These are phyloP conservation scores for Trametes punicea DNA, from an alignment of 768 basidiomycete genomes.

Conservation along the genomic window DNA sequence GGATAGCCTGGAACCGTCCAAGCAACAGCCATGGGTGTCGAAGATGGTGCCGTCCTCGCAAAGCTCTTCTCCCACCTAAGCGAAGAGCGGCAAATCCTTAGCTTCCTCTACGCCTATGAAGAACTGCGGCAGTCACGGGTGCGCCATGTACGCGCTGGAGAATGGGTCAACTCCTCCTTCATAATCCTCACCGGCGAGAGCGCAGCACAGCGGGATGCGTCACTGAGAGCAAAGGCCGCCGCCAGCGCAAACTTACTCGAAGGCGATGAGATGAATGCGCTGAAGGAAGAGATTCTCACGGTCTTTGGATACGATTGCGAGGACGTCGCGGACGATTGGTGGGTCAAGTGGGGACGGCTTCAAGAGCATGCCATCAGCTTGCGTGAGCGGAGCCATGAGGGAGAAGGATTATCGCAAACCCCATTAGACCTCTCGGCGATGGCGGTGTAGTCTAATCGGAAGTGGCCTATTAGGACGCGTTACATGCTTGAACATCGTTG, in stretches of 20 bases:
- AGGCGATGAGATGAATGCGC: constrained; percentile 19
- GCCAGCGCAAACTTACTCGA: constrained; percentile 23
- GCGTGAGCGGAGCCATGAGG: not conserved
- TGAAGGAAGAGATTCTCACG: constrained; percentile 32
- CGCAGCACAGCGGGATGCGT: constrained; percentile 27
- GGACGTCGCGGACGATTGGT: constrained; percentile 38
- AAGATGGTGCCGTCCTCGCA: constrained; percentile 38
- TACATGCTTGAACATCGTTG: too few species aligned
- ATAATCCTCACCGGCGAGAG: constrained; percentile 21
- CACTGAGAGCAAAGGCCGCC: constrained; percentile 23
- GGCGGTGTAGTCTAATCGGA: constrained; percentile 12
- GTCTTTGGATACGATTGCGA: constrained; percentile 35
- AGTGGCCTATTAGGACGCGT: too few species aligned
- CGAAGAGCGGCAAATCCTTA: constrained; percentile 29
- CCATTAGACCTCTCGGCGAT: constrained; percentile 9
- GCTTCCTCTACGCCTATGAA: constrained; percentile 33
- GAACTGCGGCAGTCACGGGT: constrained; percentile 31
- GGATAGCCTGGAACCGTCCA: constrained; percentile 33
- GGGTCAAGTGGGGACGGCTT: constrained; percentile 34
- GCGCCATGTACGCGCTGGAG: constrained; percentile 7
- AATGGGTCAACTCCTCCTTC: constrained; percentile 23
- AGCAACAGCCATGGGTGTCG: constrained; percentile 35
- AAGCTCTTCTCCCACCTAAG: constrained; percentile 37
- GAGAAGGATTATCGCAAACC: too few species aligned
- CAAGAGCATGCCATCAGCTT: constrained; percentile 22